Conservation (phyloP, 148 eudicot species). For the Vaccinium vitisidaea region DNA sequence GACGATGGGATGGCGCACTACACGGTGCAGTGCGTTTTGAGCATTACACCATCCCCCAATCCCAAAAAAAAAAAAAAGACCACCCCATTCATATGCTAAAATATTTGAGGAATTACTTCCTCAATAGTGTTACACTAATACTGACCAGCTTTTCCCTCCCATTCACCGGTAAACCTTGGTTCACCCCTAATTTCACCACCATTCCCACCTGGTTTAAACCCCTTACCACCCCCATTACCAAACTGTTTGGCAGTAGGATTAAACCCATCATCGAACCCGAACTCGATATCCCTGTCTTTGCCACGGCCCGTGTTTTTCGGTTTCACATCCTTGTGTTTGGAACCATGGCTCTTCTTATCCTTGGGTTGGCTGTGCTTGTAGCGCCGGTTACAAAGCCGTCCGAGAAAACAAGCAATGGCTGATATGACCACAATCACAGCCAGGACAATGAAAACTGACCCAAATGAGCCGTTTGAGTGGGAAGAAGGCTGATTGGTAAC, state of each 20-base stretch:
- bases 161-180: slow-evolving; percentile 11
- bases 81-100: not conserved
- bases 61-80: not conserved
- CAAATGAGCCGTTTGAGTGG: slow-evolving; percentile 65
- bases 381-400: slow-evolving; percentile 56
- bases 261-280: slow-evolving; percentile 43
- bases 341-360: slow-evolving; percentile 26
- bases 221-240: slow-evolving; percentile 20
- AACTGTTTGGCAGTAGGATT: slow-evolving; percentile 16
- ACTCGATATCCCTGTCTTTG: slow-evolving; percentile 58
- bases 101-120: slow-evolving; percentile 11
- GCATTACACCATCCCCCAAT: no score
- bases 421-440: slow-evolving; percentile 64
- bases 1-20: no score
- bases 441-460: slow-evolving; percentile 69
- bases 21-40: no score
- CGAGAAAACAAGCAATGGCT: slow-evolving; percentile 64
- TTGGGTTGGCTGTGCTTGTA: slow-evolving; percentile 24
- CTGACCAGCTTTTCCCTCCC: slow-evolving; percentile 3
- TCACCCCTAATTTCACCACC: slow-evolving; percentile 13
- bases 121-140: not conserved
- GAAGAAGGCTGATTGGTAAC: slow-evolving; percentile 24
- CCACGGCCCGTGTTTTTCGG: slow-evolving; percentile 28
- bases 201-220: slow-evolving; percentile 17
- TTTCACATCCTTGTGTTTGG: slow-evolving; percentile 30